Base-by-base conservation (phyloP, 169 alveolate species). In the Plasmodium knowlesi region DNA sequence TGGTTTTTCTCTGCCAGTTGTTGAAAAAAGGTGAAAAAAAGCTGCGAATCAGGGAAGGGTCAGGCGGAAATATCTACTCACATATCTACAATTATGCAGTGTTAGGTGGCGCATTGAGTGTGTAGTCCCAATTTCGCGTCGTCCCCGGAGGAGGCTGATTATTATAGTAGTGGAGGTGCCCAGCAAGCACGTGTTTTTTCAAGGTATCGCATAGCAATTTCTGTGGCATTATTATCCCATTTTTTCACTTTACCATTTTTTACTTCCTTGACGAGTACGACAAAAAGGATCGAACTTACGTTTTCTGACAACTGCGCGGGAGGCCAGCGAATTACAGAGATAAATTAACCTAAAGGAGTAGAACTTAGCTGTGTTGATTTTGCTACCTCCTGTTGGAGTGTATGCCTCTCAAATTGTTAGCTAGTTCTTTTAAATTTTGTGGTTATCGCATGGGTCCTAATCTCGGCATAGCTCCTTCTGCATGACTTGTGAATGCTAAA, bases 21-120 rank as follows among this genome's bases (percentile, higher is more conserved):
- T 96, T 97, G 99, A 82, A 98, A 97, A 94, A 97, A 98, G 83
- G 97, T 94, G 93, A 97, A 97, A 95, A 98, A 98, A 54, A 98
- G 95, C 99, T 97, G 83, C 57, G 86, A 37, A 30, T 12, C 32
- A 70, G 83, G 67, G 50, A 73, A 28, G 22, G 82, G 85, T 32
- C 5, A 32, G 12, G 37, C 43, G 54, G n/a, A 82, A 14, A 82
- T 9, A 32, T 28, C 54, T 16, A 25, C 54, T 54, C 84, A 41
- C 3, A 79, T 79, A 79, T 79, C 50, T 79, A 50, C 70, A 43
- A 32, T 9, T 22, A 14, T 5, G 70, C 25, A 30, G 9, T 79
- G 54, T 12, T 54, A 74, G 14, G 9, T 37, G 67, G 61, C 30
- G 67, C 39, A 14, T 41, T 1, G 25, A 10, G 32, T 80, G 86